These are phyloP conservation scores for Hypoxylon rickii DNA, from an alignment of 495 filamentous ascomycete genomes.

Conservation along the genomic window DNA sequence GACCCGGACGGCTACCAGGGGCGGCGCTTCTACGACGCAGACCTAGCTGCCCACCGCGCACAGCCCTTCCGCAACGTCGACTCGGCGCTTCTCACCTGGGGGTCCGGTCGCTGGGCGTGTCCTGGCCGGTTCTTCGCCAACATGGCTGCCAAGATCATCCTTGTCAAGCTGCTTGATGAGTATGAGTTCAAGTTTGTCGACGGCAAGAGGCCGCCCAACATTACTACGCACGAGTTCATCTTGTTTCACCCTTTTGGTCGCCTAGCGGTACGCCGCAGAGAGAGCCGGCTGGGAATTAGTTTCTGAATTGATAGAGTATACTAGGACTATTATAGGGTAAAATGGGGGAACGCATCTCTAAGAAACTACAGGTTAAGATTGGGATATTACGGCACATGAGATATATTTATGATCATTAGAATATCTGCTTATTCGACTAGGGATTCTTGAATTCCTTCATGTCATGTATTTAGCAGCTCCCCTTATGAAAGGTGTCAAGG, in stretches of 20 bases:
- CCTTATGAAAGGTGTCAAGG: too few relatives aligned
- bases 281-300: neutral
- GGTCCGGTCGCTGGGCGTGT: neutral
- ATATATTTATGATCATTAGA: too few relatives aligned
- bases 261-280: neutral
- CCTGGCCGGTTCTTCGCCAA: neutral
- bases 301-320: too few relatives aligned
- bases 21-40: neutral
- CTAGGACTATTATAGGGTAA: too few relatives aligned
- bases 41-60: neutral
- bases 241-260: neutral
- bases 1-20: neutral
- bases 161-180: neutral
- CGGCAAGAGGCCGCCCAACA: neutral
- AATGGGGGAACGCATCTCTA: too few relatives aligned
- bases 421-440: too few relatives aligned
- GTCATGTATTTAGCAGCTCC: too few relatives aligned
- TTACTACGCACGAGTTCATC: neutral
- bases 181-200: neutral
- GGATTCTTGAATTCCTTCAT: too few relatives aligned
- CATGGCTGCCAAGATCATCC: neutral
- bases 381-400: too few relatives aligned
- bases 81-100: neutral
- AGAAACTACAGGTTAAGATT: too few relatives aligned
- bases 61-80: neutral